Base-by-base conservation (phyloP, 768 basidiomycete genomes). In the Russula earlei region DNA sequence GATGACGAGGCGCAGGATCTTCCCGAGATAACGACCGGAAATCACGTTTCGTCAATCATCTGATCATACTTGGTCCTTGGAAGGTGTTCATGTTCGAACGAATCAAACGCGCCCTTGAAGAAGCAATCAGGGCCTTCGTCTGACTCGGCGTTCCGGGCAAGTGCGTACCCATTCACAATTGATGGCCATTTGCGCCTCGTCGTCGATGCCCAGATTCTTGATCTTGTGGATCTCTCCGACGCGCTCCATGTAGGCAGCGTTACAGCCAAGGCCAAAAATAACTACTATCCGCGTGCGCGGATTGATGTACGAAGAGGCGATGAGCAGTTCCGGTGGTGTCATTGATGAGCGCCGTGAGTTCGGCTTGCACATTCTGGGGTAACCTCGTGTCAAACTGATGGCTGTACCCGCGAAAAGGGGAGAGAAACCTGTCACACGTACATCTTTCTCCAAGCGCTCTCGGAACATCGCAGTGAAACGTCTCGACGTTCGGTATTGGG, bases 231-330 rank as follows among this genome's bases (percentile, higher is more conserved):
- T 93, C 63, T 85, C 81, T 40, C 75, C 77, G 15, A 91, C 80
- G 55, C 83, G 82, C 68, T 99, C 95, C 91, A 96, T 94, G 67
- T 97, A 97, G 6, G 95, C 95, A 0, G 95, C 95, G 68, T 98
- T 98, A 68, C 94, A 97, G 0, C 96, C 96, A 8, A 96, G 98
- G 37, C 96, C 96, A 65, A 98, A 95, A 65, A 99, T 98, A 66
- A 88, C 86, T 1, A 91, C 96, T 63, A 97, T 94, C 68, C 88
- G 89, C 37, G 95, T 94, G 64, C 67, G 74, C 0, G 91, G 87
- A 67, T 90, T 90, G 60, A 97, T 93, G 64, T 99, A 99, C 71
- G 89, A 85, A 1, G 94, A 96, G 11, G 96, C 96, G 64, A 99
- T 93, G 25, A 99, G 80, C 2, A n/a, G 95, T 95, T 25, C 96